Conservation (phyloP, 495 filamentous ascomycete species). For the Aspergillus biplanus region DNA sequence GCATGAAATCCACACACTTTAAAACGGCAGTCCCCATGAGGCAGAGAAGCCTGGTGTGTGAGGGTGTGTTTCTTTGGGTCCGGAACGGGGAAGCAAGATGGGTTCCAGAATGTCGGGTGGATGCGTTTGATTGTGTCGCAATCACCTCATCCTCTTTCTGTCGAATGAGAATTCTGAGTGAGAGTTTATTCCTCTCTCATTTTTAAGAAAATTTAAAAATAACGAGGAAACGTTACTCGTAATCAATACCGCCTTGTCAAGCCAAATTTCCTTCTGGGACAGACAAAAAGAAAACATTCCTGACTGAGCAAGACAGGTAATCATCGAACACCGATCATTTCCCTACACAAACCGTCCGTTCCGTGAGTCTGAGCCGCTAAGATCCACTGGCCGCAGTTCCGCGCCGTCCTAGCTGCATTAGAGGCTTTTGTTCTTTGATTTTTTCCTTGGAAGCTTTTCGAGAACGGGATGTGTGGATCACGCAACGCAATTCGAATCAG, state of each 20-base stretch:
- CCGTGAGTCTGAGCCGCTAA: background rate
- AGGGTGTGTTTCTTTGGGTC: conserved; percentile 2
- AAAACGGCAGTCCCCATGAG: background rate
- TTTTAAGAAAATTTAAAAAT: background rate
- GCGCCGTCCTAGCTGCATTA: background rate
- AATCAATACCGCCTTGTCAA: too few relatives aligned
- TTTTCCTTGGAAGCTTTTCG: background rate
- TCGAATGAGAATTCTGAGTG: background rate
- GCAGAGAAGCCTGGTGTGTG: background rate
- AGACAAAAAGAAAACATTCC: background rate
- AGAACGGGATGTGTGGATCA: conserved; percentile 3
- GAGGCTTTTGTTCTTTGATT: background rate
- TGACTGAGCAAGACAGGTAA: background rate
- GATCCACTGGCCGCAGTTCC: conserved; percentile 6
- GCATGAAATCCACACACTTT: background rate
- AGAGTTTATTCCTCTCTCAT: background rate
- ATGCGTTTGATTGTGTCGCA: conserved; percentile 17
- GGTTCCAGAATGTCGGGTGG: conserved; percentile 31
- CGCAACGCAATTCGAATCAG: background rate
- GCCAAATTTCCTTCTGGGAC: too few relatives aligned
- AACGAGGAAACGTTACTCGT: background rate
- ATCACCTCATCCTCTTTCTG: background rate
- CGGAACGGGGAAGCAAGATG: conserved; percentile 17
- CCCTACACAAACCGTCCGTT: background rate
- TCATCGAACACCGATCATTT: background rate